These are phyloP conservation scores for Psilocybe cyanescens DNA, from an alignment of 768 basidiomycete species.

Conservation along the genomic window DNA sequence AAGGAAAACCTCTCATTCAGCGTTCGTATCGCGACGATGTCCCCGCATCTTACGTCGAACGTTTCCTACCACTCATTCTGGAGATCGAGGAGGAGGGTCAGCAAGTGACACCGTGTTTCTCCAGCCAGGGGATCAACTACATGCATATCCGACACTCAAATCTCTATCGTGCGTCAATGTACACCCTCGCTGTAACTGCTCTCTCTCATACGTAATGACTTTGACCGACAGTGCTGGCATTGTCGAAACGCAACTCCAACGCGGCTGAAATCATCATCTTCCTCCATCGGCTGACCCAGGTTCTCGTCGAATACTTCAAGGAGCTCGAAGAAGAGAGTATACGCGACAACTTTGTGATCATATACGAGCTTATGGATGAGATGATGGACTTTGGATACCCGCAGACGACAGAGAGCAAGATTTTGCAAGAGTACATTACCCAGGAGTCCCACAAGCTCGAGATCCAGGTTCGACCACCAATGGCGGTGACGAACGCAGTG, in stretches of 20 bases:
- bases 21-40: conserved; percentile 97
- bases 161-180: conserved; percentile 76
- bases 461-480: conserved; percentile 88
- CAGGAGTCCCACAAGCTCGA: conserved; percentile 98
- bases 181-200: background rate
- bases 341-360: conserved; percentile 98
- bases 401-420: conserved; percentile 99
- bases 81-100: conserved; percentile 98
- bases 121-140: conserved; percentile 94
- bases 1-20: conserved; percentile 97
- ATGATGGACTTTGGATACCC: conserved; percentile 99
- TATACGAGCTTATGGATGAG: conserved; percentile 98
- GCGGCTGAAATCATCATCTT: conserved; percentile 96
- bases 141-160: conserved; percentile 99
- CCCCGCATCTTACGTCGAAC: conserved; percentile 84
- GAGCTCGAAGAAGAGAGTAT: conserved; percentile 99
- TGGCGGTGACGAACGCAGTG: conserved; percentile 97
- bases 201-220: background rate
- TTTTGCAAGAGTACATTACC: conserved; percentile 98
- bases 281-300: conserved; percentile 90
- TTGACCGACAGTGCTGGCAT: conserved; percentile 73
- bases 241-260: conserved; percentile 95
- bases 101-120: conserved; percentile 96
- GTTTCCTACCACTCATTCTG: conserved; percentile 90
- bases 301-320: conserved; percentile 98